These are phyloP conservation scores for Sabuloglossum arenarium DNA, from an alignment of 495 filamentous ascomycete species.

Conservation along the genomic window DNA sequence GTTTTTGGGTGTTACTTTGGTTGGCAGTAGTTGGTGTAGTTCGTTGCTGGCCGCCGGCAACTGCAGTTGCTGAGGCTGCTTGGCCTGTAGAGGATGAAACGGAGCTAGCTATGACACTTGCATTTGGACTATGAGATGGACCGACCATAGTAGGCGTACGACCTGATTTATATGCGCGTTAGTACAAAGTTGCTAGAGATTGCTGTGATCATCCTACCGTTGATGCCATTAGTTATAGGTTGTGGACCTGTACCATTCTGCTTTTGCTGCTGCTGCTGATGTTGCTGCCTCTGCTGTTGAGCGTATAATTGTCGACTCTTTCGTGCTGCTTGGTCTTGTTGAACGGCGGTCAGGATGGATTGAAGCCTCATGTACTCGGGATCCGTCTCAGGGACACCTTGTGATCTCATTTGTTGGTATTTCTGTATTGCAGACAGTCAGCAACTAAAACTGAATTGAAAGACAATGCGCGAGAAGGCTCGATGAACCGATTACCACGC, in stretches of 20 bases:
- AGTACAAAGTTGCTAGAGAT: slow-evolving; percentile 1
- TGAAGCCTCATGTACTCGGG: slow-evolving; percentile 63
- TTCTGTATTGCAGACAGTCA: slow-evolving; percentile 28
- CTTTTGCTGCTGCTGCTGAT: slow-evolving; percentile 22
- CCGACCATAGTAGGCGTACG: not conserved
- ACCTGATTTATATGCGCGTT: not conserved
- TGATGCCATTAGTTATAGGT: slow-evolving; percentile 18
- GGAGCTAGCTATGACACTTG: slow-evolving; percentile 10
- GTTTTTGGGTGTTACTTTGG: slow-evolving; percentile 10
- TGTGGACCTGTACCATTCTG: slow-evolving; percentile 21
- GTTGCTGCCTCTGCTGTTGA: slow-evolving; percentile 25
- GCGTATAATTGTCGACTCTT: slow-evolving; percentile 23
- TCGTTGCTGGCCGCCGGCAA: slow-evolving; percentile 9
- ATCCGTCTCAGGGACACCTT: slow-evolving; percentile 50
- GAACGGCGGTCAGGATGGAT: slow-evolving; percentile 40
- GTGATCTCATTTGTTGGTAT: slow-evolving; percentile 59
- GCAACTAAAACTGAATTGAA: not conserved
- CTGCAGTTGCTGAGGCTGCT: slow-evolving; percentile 16
- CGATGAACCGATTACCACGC: not conserved
- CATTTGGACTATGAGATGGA: not conserved
- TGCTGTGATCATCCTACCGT: slow-evolving; percentile 22
- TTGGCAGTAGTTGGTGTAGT: slow-evolving; percentile 8
- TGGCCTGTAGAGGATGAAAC: slow-evolving; percentile 19
- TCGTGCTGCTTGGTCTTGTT: slow-evolving; percentile 27
- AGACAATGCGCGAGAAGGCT: not conserved